Base-by-base conservation (phyloP, 306 rosid genomes). In the Trifolium repens region DNA sequence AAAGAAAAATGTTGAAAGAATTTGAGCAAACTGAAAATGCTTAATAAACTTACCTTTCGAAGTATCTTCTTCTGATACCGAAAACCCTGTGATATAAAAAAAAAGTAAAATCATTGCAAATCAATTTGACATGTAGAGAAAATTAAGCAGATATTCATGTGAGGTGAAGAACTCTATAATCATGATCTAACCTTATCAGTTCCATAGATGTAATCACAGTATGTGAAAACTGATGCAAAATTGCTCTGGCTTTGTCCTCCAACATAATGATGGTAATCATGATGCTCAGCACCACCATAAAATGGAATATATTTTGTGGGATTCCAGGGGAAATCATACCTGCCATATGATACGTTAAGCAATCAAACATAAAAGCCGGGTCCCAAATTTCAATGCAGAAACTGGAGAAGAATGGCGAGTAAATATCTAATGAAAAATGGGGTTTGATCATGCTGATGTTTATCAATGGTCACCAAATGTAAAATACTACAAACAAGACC, bases 241-340 rank as follows among this genome's bases (percentile, higher is more conserved):
- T 94, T 94, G 84, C 99, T 94, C 5, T 92, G 97, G 89, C 99
- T 94, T 75, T 86, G 92, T 75, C 93, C 90, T 67, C 99, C 99
- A 78, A 94, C 99, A 82, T 90, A 94, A 81, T 92, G 97, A 85
- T 94, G 97, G 85, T 91, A 94, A 84, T 94, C 97, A 64, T 94
- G 97, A 83, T 94, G 73, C 72, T 94, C 99, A 57, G 99, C 89
- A 13, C 99, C 99, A 40, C 93, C 99, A 59, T 94, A 94, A 82
- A 94, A 90, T 42, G 99, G 99, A 79, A 94, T 90, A 47, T 77
- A 88, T 79, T 90, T 92, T 9, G 96, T 89, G 69, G 78, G 84
- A 78, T 79, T 89, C 99, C 96, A 92, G 13, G 96, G 97, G 70
- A 94, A 86, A 75, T 94, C 96, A 71, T 94, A 94, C 88, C 97